These are phyloP conservation scores for Cicer yamashitae DNA, from an alignment of 306 rosid species.

Conservation along the genomic window DNA sequence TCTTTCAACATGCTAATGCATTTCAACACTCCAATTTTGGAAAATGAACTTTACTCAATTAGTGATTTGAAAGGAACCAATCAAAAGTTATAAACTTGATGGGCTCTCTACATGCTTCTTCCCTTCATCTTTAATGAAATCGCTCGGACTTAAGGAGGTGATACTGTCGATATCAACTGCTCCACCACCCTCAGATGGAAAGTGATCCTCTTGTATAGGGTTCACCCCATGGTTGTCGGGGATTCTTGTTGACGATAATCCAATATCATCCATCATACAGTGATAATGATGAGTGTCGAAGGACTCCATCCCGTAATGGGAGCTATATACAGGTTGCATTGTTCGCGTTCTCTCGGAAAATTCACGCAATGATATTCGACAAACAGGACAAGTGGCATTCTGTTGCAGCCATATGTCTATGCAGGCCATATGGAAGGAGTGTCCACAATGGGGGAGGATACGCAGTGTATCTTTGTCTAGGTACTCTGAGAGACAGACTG, in stretches of 20 bases:
- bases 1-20: conserved; percentile 39
- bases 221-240: conserved; percentile 54
- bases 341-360: conserved; percentile 58
- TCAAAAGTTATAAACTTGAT: conserved; percentile 60
- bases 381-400: conserved; percentile 89
- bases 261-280: conserved; percentile 49
- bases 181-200: conserved; percentile 54
- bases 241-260: conserved; percentile 48
- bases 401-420: conserved; percentile 95
- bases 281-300: conserved; percentile 53
- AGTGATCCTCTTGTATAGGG: conserved; percentile 54
- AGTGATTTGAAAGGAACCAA: conserved; percentile 40
- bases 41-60: conserved; percentile 35
- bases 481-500: conserved; percentile 87
- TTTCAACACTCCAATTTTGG: conserved; percentile 33
- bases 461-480: conserved; percentile 74
- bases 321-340: conserved; percentile 77
- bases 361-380: conserved; percentile 77
- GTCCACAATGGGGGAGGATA: conserved; percentile 88
- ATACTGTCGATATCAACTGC: conserved; percentile 54
- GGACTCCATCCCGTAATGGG: conserved; percentile 56
- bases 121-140: conserved; percentile 57
- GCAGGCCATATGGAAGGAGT: conserved; percentile 87
- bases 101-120: conserved; percentile 84
- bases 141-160: conserved; percentile 50